Evolutionary conservation across 768 basidiomycete species (phyloP), one percentile per base, ranked within the genome.

Genomic region (Amanita jacksonii): DNA sequence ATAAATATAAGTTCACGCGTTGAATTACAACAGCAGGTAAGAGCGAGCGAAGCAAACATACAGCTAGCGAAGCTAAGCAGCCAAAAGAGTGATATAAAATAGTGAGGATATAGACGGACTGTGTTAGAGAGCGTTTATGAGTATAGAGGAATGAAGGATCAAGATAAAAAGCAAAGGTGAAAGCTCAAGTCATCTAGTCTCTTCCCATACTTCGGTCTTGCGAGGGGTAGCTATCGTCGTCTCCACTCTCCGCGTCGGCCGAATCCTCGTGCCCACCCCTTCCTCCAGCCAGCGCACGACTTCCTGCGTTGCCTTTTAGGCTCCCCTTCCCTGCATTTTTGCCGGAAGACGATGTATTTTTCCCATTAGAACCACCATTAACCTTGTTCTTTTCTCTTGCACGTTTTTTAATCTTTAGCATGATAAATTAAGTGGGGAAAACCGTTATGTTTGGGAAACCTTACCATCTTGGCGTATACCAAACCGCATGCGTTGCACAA

Each of bases 401-500:
- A 16, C 64, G 58, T 46, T 63, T 65, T 51, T 61, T 64, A 41
- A 64, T 61, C 64, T 62, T 42, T 22, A 32, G 44, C 36, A 13
- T 33, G 24, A 15, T 18, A 4, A 8, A 16, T 15, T 20, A 15
- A 23, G 22, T n/a, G 18, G 18, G 24, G 27, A 30, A 47, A 39
- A 46, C 12, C 23, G 7, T 9, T 15, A 30, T 8, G 18, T 18
- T 2, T 8, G 13, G 18, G 13, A 27, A 40, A 25, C 79, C 57
- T n/a, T 60, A 87, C 85, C 61, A 88, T 69, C 66, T 89, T 89
- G 43, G 85, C 86, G 60, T 86, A 89, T 48, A 89, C 85, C 51
- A 89, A 74, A 43, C 85, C 85, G 61, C 85, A 89, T 8, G 85
- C 85, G 58, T 89, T 89, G 60, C 85, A 89, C 42, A 89, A 65